Conservation (phyloP, 495 filamentous ascomycete genomes). For the Aspergillus asperescens region DNA sequence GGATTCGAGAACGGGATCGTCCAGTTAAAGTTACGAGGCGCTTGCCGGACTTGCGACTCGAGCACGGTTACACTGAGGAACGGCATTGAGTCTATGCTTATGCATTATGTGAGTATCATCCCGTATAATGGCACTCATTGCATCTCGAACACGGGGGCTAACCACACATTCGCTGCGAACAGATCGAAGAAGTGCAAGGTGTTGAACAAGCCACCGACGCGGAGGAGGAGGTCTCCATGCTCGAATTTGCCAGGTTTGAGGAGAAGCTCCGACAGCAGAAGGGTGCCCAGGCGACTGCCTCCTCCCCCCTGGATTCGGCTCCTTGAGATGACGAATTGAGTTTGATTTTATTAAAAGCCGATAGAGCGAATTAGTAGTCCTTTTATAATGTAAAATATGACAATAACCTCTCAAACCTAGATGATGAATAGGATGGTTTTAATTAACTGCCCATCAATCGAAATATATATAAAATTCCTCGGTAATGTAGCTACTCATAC, state of each 20-base stretch:
- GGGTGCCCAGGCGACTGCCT: slow-evolving; percentile 48
- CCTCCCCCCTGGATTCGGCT: slow-evolving; percentile 59
- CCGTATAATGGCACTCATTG: background rate
- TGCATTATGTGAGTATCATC: slow-evolving; percentile 60
- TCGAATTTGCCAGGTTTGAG: slow-evolving; percentile 94
- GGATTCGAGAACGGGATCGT: slow-evolving; percentile 87
- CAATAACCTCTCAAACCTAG: too few relatives aligned
- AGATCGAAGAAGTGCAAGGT: slow-evolving; percentile 95
- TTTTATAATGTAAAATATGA: background rate
- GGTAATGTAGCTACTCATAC: too few relatives aligned
- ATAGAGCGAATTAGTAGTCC: background rate
- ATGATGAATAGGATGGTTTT: too few relatives aligned
- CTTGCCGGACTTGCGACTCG: slow-evolving; percentile 91
- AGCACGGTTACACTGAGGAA: slow-evolving; percentile 94
- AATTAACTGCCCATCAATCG: too few relatives aligned
- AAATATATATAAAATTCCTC: too few relatives aligned
- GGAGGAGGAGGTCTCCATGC: slow-evolving; percentile 84
- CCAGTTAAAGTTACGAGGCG: slow-evolving; percentile 79
- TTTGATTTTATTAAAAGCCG: background rate
- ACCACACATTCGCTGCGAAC: slow-evolving; percentile 7
- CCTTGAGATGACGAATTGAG: slow-evolving; percentile 26
- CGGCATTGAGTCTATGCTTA: slow-evolving; percentile 96
- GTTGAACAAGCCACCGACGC: slow-evolving; percentile 87
- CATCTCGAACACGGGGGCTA: slow-evolving; percentile 41
- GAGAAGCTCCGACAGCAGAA: slow-evolving; percentile 84